Percentiles rank a stretch among this genome's conserved stretches.
Conservation (phyloP, 1,284 basidiomycete genomes). For the Fomitopsis schrenkii region DNA sequence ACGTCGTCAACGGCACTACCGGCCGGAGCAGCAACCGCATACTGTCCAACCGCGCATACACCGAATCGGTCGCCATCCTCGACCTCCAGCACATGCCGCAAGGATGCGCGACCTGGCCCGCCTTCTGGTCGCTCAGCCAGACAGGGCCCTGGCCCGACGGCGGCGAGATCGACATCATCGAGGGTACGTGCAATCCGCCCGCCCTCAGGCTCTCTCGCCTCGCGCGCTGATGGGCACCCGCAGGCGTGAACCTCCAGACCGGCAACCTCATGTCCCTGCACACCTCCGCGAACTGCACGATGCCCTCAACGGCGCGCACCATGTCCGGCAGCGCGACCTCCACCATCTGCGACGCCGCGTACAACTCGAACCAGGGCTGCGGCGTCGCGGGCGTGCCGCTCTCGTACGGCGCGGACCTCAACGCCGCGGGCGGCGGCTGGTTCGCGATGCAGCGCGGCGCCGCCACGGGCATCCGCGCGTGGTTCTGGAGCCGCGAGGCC, state of each 20-base stretch:
- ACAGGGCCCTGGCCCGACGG: slow-evolving; percentile 50
- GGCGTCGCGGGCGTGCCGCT: slow-evolving; percentile 38
- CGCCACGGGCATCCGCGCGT: slow-evolving; percentile 40
- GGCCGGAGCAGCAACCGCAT: slow-evolving; percentile 54
- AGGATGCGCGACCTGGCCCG: slow-evolving; percentile 60
- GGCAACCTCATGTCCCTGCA: slow-evolving; percentile 52
- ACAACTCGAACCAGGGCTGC: slow-evolving; percentile 60
- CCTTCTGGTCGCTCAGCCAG: slow-evolving; percentile 58
- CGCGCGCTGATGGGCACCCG: neutral
- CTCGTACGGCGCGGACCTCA: slow-evolving; percentile 52
- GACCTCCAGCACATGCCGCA: slow-evolving; percentile 53
- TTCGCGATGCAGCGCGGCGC: slow-evolving; percentile 39
- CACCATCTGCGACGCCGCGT: slow-evolving; percentile 45
- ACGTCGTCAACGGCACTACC: slow-evolving; percentile 31
- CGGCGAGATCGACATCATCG: slow-evolving; percentile 50
- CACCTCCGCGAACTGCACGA: slow-evolving; percentile 43
- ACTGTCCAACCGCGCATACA: slow-evolving; percentile 36
- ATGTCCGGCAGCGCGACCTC: slow-evolving; percentile 37
- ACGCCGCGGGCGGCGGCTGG: slow-evolving; percentile 47
- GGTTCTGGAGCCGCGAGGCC: slow-evolving; percentile 47
- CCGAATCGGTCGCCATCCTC: slow-evolving; percentile 42
- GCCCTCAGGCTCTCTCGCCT: neutral
- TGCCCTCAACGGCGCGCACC: slow-evolving; percentile 28
- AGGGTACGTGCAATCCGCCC: slow-evolving; percentile 28
- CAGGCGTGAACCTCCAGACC: slow-evolving; percentile 41